These are phyloP conservation scores for Thelephora aurantiotincta DNA, from an alignment of 768 basidiomycete genomes.

Conservation along the genomic window DNA sequence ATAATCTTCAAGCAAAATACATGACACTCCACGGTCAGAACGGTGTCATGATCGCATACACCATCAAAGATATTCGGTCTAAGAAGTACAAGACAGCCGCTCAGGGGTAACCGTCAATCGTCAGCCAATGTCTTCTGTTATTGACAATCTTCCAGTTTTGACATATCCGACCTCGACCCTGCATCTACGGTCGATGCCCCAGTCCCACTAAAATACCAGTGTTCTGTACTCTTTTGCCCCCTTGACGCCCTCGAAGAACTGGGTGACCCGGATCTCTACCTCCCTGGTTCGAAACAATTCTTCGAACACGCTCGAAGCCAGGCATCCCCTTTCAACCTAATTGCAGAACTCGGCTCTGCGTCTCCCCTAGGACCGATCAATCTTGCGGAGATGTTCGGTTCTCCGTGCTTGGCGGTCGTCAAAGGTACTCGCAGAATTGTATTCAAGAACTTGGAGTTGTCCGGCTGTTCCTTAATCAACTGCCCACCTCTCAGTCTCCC, in stretches of 20 bases:
- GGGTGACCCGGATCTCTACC: slow-evolving; percentile 23
- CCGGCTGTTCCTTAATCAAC: slow-evolving; percentile 22
- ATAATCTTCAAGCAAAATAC: slow-evolving; percentile 46
- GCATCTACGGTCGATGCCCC: slow-evolving; percentile 27
- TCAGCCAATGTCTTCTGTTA: no score
- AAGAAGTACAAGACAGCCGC: slow-evolving; percentile 3
- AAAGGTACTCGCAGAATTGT: slow-evolving; percentile 27
- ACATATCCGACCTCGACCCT: slow-evolving; percentile 23
- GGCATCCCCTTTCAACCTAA: slow-evolving; percentile 25
- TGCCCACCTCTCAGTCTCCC: slow-evolving; percentile 11
- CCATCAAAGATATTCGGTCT: slow-evolving; percentile 21
- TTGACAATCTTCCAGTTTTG: slow-evolving; percentile 14
- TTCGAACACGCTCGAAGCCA: slow-evolving; percentile 20
- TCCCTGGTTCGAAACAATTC: slow-evolving; percentile 24
- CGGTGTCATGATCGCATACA: slow-evolving; percentile 45
- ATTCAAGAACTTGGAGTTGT: slow-evolving; percentile 26
- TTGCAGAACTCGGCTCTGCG: slow-evolving; percentile 24
- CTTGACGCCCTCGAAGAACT: slow-evolving; percentile 30
- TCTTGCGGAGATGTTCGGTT: slow-evolving; percentile 28
- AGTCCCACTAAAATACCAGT: slow-evolving; percentile 28
- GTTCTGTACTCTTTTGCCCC: slow-evolving; percentile 26
- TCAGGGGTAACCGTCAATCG: slow-evolving; percentile 1
- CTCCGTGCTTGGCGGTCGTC: slow-evolving; percentile 27
- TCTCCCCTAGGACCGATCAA: slow-evolving; percentile 23
- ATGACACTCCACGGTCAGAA: slow-evolving; percentile 26